These are phyloP conservation scores for Canavalia gladiata DNA, from an alignment of 306 rosid genomes.

Conservation along the genomic window DNA sequence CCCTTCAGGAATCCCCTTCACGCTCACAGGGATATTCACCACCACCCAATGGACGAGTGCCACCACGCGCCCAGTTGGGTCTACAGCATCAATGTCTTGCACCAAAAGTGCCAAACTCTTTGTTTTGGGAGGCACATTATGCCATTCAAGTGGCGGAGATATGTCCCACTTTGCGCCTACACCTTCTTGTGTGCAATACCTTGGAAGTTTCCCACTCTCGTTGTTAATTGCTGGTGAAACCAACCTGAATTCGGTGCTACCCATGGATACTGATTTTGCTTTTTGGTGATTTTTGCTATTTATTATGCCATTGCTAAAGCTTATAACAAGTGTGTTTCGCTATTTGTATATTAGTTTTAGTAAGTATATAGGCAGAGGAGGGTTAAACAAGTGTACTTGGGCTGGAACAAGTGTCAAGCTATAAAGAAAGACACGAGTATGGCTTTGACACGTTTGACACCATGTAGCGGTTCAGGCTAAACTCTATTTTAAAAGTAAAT, in stretches of 20 bases:
- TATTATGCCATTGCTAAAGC: neutral
- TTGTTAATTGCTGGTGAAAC: slow-evolving; percentile 20
- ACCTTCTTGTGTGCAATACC: slow-evolving; percentile 45
- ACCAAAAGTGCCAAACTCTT: slow-evolving; percentile 45
- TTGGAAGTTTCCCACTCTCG: slow-evolving; percentile 34
- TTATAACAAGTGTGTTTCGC: too few relatives aligned
- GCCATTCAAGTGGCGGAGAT: slow-evolving; percentile 45
- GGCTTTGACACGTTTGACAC: slow-evolving; percentile 39
- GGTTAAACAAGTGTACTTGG: neutral
- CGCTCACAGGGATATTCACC: slow-evolving; percentile 40
- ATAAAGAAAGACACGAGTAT: neutral
- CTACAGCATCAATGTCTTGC: slow-evolving; percentile 40
- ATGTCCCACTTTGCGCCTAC: slow-evolving; percentile 43
- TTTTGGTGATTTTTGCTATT: neutral
- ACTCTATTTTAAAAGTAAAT: neutral
- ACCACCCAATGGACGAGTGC: slow-evolving; percentile 42
- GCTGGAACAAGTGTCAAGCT: slow-evolving; percentile 38
- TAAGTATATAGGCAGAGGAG: neutral
- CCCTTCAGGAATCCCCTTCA: slow-evolving; percentile 39
- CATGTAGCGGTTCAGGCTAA: neutral
- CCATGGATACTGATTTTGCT: neutral
- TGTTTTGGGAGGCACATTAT: slow-evolving; percentile 40
- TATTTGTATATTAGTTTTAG: too few relatives aligned
- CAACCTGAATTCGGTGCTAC: slow-evolving; percentile 23
- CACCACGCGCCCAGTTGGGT: slow-evolving; percentile 9